These are phyloP conservation scores for Phialophora chinensis DNA, from an alignment of 2,329 filamentous ascomycete species.

Conservation along the genomic window DNA sequence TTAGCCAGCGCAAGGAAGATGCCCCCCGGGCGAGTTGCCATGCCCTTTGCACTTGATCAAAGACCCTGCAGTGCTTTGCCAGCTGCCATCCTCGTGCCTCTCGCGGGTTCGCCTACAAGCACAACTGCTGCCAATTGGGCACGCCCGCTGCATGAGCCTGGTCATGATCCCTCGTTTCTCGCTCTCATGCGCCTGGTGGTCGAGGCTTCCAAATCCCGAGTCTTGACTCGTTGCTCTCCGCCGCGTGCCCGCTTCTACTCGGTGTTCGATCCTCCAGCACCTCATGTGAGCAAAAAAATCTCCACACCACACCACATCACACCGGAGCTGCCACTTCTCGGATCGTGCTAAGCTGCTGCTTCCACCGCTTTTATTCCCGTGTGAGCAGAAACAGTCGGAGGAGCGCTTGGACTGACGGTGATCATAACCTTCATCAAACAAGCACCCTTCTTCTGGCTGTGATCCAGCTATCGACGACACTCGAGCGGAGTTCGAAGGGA, in stretches of 20 bases:
- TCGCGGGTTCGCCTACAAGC: slow-evolving; percentile 9
- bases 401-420: not conserved
- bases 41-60: slow-evolving; percentile 4
- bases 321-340: slow-evolving; percentile 1
- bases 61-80: slow-evolving; percentile 6
- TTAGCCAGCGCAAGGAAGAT: slow-evolving; percentile 4
- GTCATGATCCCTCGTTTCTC: slow-evolving; percentile 3
- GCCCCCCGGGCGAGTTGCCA: not conserved
- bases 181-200: not conserved
- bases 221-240: slow-evolving; percentile 7
- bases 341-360: not conserved
- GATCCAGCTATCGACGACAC: slow-evolving; percentile 61
- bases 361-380: slow-evolving; percentile 15
- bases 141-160: not conserved
- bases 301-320: slow-evolving; percentile 10
- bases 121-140: slow-evolving; percentile 7
- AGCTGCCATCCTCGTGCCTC: slow-evolving; percentile 1
- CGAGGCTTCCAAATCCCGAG: slow-evolving; percentile 5
- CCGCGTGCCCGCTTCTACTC: slow-evolving; percentile 9
- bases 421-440: not conserved
- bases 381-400: not conserved
- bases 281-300: slow-evolving; percentile 27
- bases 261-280: slow-evolving; percentile 7
- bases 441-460: not conserved
- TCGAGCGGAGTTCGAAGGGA: slow-evolving; percentile 15